Evolutionary conservation across 345 rosid species (phyloP), one percentile per base, ranked within the genome.

Genomic region (Barbarea vulgaris): DNA sequence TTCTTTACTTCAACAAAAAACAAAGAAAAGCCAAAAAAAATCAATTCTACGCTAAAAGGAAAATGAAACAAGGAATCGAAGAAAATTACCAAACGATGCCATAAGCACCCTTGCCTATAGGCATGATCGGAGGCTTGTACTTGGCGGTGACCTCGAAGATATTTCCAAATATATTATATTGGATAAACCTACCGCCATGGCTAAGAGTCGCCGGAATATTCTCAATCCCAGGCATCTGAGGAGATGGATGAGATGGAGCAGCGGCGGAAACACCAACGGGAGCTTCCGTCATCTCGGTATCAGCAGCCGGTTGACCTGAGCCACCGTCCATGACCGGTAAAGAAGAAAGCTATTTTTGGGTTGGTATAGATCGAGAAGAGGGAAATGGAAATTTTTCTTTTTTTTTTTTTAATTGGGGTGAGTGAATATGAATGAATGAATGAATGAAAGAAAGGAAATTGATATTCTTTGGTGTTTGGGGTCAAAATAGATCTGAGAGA

Each of bases 61-160:
- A 59, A 17, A 6, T 3, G 33, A 66, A 14, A 25, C 3, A 1
- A 52, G 37, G 7, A 59, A 12, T 41, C 18, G 42, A 41, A 62
- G 55, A 5, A 48, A 36, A 7, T 36, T 79, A 96, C 99, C 99
- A 96, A 74, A 96, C 99, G 87, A 96, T 91, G 75, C 99, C 99
- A 65, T 93, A 96, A 12, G 99, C 99, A 31, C 99, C 99, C 44
- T 96, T 96, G 63, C 99, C 99, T 82, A 96, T 93, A 53, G 99
- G 98, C 96, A 96, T 78, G 75, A 96, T 95, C 47, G 99, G 99
- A 60, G 98, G 98, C 83, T 83, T 89, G 70, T 96, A 96, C 86
- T 96, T 96, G 44, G 95, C 90, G 5, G 99, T 96, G 77, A 96
- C 99, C 82, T 91, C 98, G 36, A 96, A 96, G 58, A 96, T 87